Percentiles rank a stretch among this genome's conserved stretches.
Evolutionary conservation across 306 rosid species (phyloP).

Genomic region (Purshia tridentata): DNA sequence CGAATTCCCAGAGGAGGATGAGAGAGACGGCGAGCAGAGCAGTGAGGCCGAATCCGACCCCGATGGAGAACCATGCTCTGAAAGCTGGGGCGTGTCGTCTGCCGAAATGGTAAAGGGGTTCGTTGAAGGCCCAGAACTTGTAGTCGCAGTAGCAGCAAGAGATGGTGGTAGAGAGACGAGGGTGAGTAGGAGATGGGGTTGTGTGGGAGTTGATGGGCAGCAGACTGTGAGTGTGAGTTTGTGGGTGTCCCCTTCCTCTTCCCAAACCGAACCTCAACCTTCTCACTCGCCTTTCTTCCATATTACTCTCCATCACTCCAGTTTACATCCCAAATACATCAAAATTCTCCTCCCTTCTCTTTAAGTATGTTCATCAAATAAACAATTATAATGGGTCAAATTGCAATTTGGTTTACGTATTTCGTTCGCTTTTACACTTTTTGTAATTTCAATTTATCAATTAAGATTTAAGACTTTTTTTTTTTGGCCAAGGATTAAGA

Average conservation of each 20-base stretch:
- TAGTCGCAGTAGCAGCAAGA: constrained; percentile 49
- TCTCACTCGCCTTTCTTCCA: constrained; percentile 37
- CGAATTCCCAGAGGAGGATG: constrained; percentile 60
- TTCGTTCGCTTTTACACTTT: too few species aligned
- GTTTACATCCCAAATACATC: neutral
- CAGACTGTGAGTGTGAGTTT: constrained; percentile 1
- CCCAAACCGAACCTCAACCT: constrained; percentile 26
- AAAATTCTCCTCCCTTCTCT: neutral
- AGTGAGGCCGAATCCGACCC: constrained; percentile 58
- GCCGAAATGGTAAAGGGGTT: constrained; percentile 52
- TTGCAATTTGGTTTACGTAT: too few species aligned
- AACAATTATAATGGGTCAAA: too few species aligned
- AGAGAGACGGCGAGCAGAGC: constrained; percentile 47
- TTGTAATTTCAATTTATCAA: too few species aligned
- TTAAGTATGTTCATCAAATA: too few species aligned
- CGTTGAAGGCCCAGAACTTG: constrained; percentile 52
- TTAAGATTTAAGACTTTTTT: too few species aligned
- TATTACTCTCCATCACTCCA: neutral
- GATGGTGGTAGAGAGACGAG: constrained; percentile 17
- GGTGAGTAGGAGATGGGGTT: neutral
- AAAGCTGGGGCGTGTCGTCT: constrained; percentile 44
- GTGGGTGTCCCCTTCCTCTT: constrained; percentile 8
- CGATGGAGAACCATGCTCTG: constrained; percentile 59
- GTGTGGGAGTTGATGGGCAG: constrained; percentile 25
- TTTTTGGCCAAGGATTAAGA: too few species aligned